A percentile compares a stretch with the other conserved stretches of the same genome.
Conservation (phyloP, 2,329 filamentous ascomycete species). For the Ophiocordyceps polyrhachis-furcata region DNA sequence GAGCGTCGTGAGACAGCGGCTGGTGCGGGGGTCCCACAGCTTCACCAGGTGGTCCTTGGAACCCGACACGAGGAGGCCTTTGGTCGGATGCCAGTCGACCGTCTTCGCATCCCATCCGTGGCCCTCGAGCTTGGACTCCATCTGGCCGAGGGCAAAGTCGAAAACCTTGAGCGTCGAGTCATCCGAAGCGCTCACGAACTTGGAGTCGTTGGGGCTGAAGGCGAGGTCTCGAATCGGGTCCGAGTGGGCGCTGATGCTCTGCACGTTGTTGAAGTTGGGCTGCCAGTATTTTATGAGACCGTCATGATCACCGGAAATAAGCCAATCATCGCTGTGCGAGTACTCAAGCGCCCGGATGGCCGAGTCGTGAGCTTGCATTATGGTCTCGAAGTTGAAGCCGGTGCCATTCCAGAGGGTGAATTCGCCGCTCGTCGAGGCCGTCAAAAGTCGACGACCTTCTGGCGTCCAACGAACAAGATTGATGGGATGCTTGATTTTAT, state of each 20-base stretch:
- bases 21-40: constrained; percentile 90
- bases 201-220: constrained; percentile 84
- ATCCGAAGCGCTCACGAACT: constrained; percentile 91
- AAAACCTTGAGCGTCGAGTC: constrained; percentile 90
- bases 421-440: constrained; percentile 88
- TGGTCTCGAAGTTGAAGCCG: constrained; percentile 98
- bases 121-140: constrained; percentile 72
- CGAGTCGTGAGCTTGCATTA: constrained; percentile 92
- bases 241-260: constrained; percentile 77
- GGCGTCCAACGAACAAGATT: constrained; percentile 97
- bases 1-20: constrained; percentile 77
- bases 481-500: constrained; percentile 94
- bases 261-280: constrained; percentile 97
- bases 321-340: constrained; percentile 92
- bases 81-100: constrained; percentile 93
- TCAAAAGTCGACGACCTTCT: constrained; percentile 77
- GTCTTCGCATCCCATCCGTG: constrained; percentile 97
- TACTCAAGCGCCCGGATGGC: constrained; percentile 71
- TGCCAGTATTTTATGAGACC: constrained; percentile 98
- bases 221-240: constrained; percentile 82
- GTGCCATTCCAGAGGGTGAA: constrained; percentile 99
- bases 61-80: constrained; percentile 83
- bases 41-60: constrained; percentile 97
- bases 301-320: constrained; percentile 87
- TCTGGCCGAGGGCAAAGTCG: constrained; percentile 74